These are phyloP conservation scores for Fraxinus nigra DNA, from an alignment of 305 asterid genomes.

Conservation along the genomic window DNA sequence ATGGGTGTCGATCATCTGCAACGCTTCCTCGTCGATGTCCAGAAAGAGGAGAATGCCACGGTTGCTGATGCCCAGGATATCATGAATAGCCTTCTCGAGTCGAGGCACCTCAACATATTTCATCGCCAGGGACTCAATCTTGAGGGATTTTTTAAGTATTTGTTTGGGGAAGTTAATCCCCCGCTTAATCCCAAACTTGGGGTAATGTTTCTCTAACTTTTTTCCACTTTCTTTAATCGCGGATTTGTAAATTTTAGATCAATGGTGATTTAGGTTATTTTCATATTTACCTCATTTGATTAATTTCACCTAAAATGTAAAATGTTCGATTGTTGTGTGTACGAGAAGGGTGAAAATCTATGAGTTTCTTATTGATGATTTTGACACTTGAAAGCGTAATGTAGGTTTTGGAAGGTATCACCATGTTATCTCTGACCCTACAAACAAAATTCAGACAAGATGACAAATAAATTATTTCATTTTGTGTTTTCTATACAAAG, in stretches of 20 bases:
- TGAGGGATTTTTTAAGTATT: constrained; percentile 66
- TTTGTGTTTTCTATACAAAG: not conserved
- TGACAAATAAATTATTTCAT: not conserved
- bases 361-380: not conserved
- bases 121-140: constrained; percentile 58
- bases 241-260: not conserved
- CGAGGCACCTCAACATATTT: constrained; percentile 46
- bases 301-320: not conserved
- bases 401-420: not conserved
- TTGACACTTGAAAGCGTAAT: not conserved
- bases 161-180: constrained; percentile 66
- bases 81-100: constrained; percentile 41
- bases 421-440: not conserved
- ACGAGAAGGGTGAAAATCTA: not conserved
- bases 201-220: constrained; percentile 39
- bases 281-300: not conserved
- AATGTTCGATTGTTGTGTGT: not conserved
- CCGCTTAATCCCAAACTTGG: constrained; percentile 56
- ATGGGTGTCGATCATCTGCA: constrained; percentile 57
- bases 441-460: not conserved
- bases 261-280: not conserved
- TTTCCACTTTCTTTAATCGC: not conserved
- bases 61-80: constrained; percentile 66
- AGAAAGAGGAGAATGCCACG: constrained; percentile 61
- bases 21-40: constrained; percentile 67